Evolutionary conservation across 345 rosid genomes (phyloP).

Genomic region (Alliaria petiolata): DNA sequence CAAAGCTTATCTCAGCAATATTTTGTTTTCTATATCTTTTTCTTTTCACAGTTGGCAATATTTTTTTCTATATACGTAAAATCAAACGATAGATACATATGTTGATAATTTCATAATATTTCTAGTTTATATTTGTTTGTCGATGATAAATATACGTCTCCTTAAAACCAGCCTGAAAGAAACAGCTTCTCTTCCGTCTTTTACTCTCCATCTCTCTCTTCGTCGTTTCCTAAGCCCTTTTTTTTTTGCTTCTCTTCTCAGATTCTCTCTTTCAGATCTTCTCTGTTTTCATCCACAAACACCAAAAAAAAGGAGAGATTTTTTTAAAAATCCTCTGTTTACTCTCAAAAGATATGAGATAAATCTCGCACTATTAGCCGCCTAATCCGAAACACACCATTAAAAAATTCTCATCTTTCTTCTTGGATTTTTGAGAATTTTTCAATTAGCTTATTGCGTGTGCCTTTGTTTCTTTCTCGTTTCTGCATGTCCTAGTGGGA

Average conservation of each 20-base stretch:
- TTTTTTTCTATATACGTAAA: too few species aligned
- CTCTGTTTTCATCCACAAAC: not conserved
- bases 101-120: not conserved
- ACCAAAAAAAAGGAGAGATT: too few species aligned
- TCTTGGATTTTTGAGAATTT: not conserved
- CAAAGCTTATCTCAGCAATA: too few species aligned
- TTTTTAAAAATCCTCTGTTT: not conserved
- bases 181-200: slow-evolving; percentile 28
- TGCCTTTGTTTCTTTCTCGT: not conserved
- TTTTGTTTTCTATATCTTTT: too few species aligned
- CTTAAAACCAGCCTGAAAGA: slow-evolving; percentile 19
- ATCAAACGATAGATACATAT: not conserved
- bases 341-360: not conserved
- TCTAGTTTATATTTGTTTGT: not conserved
- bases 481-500: not conserved
- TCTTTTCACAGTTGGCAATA: too few species aligned
- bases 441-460: slow-evolving; percentile 25
- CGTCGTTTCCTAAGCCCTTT: not conserved
- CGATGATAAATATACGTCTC: not conserved
- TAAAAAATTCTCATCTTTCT: slow-evolving; percentile 9
- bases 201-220: slow-evolving; percentile 19
- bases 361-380: not conserved
- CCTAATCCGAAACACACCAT: slow-evolving; percentile 8
- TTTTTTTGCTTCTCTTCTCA: too few species aligned
- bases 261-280: slow-evolving; percentile 11